Evolutionary conservation across 768 basidiomycete genomes (phyloP).

Genomic region (Boletus reticuloceps): DNA sequence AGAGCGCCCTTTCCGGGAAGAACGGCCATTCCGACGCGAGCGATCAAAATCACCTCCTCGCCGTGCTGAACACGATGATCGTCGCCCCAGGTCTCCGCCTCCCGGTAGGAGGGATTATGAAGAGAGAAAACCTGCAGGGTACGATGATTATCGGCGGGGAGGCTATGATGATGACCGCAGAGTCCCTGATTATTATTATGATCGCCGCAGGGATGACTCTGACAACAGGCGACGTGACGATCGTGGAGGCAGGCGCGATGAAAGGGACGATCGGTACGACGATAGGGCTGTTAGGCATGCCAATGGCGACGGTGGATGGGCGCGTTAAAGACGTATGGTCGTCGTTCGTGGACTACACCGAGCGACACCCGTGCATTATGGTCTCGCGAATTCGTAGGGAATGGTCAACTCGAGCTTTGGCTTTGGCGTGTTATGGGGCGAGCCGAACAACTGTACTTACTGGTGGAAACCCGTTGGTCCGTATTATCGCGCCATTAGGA

Average conservation of each 20-base stretch:
- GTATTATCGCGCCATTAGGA: slow-evolving; percentile 31
- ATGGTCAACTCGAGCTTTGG: slow-evolving; percentile 40
- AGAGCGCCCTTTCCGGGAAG: slow-evolving; percentile 53
- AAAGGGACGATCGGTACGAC: slow-evolving; percentile 79
- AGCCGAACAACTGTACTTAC: slow-evolving; percentile 38
- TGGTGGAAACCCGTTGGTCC: slow-evolving; percentile 39
- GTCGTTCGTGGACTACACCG: slow-evolving; percentile 34
- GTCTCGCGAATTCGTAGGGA: slow-evolving; percentile 50
- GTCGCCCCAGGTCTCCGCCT: slow-evolving; percentile 76
- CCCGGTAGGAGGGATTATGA: slow-evolving; percentile 77
- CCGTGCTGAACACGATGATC: slow-evolving; percentile 68
- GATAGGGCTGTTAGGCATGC: slow-evolving; percentile 70
- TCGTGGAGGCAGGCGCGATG: slow-evolving; percentile 72
- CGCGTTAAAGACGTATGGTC: slow-evolving; percentile 54
- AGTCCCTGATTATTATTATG: slow-evolving; percentile 83
- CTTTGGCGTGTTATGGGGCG: slow-evolving; percentile 37
- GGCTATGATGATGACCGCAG: slow-evolving; percentile 77
- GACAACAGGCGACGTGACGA: slow-evolving; percentile 62
- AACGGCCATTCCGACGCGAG: slow-evolving; percentile 62
- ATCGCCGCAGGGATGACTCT: slow-evolving; percentile 79
- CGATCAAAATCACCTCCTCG: slow-evolving; percentile 82
- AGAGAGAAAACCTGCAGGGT: slow-evolving; percentile 88
- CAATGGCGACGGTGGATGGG: slow-evolving; percentile 78
- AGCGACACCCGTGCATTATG: slow-evolving; percentile 31
- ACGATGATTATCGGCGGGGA: slow-evolving; percentile 86